Percentiles rank a stretch among this genome's conserved stretches.
Conservation (phyloP, 1,284 basidiomycete genomes). For the Austropuccinia psidii region DNA sequence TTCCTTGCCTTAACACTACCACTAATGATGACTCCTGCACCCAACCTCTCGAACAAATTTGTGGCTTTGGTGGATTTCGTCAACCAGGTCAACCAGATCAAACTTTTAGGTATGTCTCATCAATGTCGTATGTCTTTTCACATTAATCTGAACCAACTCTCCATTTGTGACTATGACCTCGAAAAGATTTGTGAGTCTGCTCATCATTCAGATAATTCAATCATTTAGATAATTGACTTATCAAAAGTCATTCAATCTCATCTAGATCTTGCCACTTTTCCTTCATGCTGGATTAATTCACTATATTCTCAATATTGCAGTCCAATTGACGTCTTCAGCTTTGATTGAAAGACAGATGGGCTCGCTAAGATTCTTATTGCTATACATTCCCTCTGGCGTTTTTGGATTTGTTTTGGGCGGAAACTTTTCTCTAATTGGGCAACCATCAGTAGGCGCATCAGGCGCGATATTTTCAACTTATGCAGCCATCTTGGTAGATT, state of each 20-base stretch:
- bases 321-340: slow-evolving; percentile 46
- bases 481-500: slow-evolving; percentile 46
- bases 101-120: slow-evolving; percentile 15
- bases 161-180: background rate
- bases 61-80: slow-evolving; percentile 31
- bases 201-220: background rate
- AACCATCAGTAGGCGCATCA: slow-evolving; percentile 45
- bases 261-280: slow-evolving; percentile 23
- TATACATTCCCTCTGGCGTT: slow-evolving; percentile 45
- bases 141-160: too few species aligned
- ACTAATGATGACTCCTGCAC: background rate
- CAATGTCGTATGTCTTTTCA: background rate
- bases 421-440: slow-evolving; percentile 46
- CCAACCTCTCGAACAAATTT: slow-evolving; percentile 24
- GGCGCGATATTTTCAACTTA: slow-evolving; percentile 47
- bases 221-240: background rate
- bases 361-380: slow-evolving; percentile 42
- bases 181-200: slow-evolving; percentile 21
- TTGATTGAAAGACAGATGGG: slow-evolving; percentile 46
- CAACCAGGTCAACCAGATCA: slow-evolving; percentile 29
- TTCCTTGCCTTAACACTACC: slow-evolving; percentile 30
- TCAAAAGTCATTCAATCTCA: background rate
- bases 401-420: slow-evolving; percentile 47
- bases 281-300: slow-evolving; percentile 28
- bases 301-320: slow-evolving; percentile 46